Base-by-base conservation (phyloP, 2,329 filamentous ascomycete genomes). In the Cryphonectria japonica region DNA sequence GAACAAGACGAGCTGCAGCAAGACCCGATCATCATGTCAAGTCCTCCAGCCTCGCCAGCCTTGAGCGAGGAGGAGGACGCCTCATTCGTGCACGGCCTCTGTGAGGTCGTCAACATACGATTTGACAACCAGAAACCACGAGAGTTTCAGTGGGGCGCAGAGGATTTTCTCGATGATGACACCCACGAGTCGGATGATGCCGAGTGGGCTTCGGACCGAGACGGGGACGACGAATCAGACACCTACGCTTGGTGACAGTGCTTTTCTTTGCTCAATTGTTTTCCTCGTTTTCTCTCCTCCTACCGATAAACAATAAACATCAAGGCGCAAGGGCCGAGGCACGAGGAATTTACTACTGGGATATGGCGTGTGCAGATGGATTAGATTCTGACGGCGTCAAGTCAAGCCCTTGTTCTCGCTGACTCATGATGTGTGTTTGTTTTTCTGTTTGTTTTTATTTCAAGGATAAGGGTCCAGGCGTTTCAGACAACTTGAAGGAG, bases 51-150 rank as follows among this genome's bases (percentile, higher is more conserved):
- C 13, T 69, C 69, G 50, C 69, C 52, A 46, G 63, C 37, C 5
- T n/a, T 43, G 16, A 66, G 54, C 13, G 72, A 69, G 0, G 69
- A 34, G 34, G 34, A 73, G 37, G 57, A 54, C 0, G 75, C 74
- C 46, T 67, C 71, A 0, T 85, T 85, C 70, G 80, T 91, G 37
- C 92, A 95, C 72, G 92, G 92, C 1, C 84, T 91, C 74, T 95
- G 92, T 76, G 85, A 90, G 57, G 84, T 89, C 7, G 92, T 95
- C 26, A 87, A 92, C 72, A 86, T 95, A 60, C 83, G 88, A 61
- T 90, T 95, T 74, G 93, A 95, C 79, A 95, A 95, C 78, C 87
- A 93, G 77, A 90, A 93, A 72, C 89, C 90, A 6, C 85, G 85
- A 2, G 92, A 94, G 80, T 82, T 86, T 34, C 89, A 91, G 72